Percentiles rank a stretch among this genome's conserved stretches.
These are phyloP conservation scores for Pseudocercospora vitis DNA, from an alignment of 2,329 filamentous ascomycete genomes.

Conservation along the genomic window DNA sequence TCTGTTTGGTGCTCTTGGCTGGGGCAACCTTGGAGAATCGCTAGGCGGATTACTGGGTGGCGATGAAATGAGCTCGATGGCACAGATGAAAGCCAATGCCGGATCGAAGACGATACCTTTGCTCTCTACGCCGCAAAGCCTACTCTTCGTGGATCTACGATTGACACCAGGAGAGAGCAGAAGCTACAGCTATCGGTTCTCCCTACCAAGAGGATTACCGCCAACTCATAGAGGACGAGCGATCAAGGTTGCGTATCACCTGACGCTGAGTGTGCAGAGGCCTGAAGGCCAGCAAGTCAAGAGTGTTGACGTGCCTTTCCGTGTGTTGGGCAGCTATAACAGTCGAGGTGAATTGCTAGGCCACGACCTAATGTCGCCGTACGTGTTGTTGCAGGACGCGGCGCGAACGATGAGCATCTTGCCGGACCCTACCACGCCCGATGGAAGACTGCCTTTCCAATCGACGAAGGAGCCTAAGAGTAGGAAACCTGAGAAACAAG, in stretches of 20 bases:
- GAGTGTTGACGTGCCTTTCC: conserved; percentile 89
- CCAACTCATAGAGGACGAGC: conserved; percentile 88
- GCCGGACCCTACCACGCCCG: conserved; percentile 17
- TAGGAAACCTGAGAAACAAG: conserved; percentile 36
- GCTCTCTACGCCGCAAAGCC: conserved; percentile 91
- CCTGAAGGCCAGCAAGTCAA: conserved; percentile 78
- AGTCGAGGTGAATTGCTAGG: conserved; percentile 82
- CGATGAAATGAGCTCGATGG: conserved; percentile 86
- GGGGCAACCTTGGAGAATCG: conserved; percentile 84
- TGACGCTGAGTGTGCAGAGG: conserved; percentile 88
- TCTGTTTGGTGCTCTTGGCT: conserved; percentile 79
- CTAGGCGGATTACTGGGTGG: conserved; percentile 83
- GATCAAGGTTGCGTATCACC: conserved; percentile 88
- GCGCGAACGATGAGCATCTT: conserved; percentile 56
- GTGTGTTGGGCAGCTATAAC: conserved; percentile 90
- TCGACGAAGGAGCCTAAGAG: conserved; percentile 36
- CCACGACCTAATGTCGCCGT: conserved; percentile 92
- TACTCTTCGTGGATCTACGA: conserved; percentile 90
- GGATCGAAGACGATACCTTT: conserved; percentile 86
- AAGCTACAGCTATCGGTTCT: conserved; percentile 83
- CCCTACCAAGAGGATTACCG: conserved; percentile 81
- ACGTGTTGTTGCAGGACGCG: conserved; percentile 82
- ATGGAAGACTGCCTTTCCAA: conserved; percentile 21
- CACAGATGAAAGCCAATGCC: conserved; percentile 87
- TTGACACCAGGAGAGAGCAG: conserved; percentile 85